These are phyloP conservation scores for Nigrospora sphaerica DNA, from an alignment of 2,329 filamentous ascomycete genomes.

Conservation along the genomic window DNA sequence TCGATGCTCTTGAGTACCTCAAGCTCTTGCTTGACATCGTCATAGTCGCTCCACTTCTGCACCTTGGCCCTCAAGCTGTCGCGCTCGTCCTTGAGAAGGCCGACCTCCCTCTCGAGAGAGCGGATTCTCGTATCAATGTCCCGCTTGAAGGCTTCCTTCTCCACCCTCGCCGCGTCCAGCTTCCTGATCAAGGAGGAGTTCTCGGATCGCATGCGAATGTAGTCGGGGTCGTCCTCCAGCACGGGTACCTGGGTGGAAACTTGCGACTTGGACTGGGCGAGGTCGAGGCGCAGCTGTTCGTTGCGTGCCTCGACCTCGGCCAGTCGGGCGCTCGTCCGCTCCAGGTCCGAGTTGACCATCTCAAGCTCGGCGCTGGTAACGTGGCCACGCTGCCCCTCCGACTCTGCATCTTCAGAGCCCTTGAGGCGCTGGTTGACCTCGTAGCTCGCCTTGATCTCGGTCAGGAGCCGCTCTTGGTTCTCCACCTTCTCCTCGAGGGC, in stretches of 20 bases:
- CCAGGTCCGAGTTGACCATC: slow-evolving; percentile 84
- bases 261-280: slow-evolving; percentile 81
- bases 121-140: slow-evolving; percentile 69
- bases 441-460: slow-evolving; percentile 93
- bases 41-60: slow-evolving; percentile 87
- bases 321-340: slow-evolving; percentile 78
- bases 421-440: slow-evolving; percentile 90
- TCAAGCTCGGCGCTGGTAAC: slow-evolving; percentile 87
- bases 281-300: slow-evolving; percentile 82
- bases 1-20: slow-evolving; percentile 98
- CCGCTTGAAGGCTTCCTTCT: slow-evolving; percentile 74
- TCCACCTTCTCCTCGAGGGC: slow-evolving; percentile 88
- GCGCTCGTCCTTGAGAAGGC: slow-evolving; percentile 69
- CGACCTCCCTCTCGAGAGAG: slow-evolving; percentile 71
- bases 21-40: slow-evolving; percentile 91
- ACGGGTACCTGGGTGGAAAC: slow-evolving; percentile 53
- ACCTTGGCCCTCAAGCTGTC: slow-evolving; percentile 75
- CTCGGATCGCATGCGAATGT: slow-evolving; percentile 82
- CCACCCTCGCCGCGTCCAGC: slow-evolving; percentile 74
- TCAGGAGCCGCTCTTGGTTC: slow-evolving; percentile 84
- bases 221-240: slow-evolving; percentile 83
- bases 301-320: slow-evolving; percentile 92
- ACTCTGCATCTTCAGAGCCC: slow-evolving; percentile 57
- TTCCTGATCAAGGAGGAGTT: slow-evolving; percentile 89
- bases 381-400: slow-evolving; percentile 48